phyloP scores from a whole-genome alignment of 192 early-diverging fungal species.

The Coemansia sp. region DNA sequence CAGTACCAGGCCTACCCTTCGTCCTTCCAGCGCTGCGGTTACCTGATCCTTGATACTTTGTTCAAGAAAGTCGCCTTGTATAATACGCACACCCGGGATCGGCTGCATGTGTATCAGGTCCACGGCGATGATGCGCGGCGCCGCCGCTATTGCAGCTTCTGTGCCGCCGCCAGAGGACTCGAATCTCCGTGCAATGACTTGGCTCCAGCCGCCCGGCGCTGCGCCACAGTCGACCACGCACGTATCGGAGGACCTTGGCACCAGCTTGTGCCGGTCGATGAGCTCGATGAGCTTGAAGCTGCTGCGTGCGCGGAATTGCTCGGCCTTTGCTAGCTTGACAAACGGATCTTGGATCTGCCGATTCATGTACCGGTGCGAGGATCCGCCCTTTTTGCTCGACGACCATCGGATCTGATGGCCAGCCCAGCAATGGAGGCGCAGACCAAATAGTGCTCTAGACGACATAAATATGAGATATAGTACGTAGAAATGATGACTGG shows the following conservation, averaged over 20 bases:
- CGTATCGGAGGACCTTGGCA: slow-evolving; percentile 7
- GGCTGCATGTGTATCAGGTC: slow-evolving; percentile 73
- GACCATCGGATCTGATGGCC: slow-evolving; percentile 4
- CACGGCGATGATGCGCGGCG: slow-evolving; percentile 61
- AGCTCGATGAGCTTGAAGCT: slow-evolving; percentile 74
- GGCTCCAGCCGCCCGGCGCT: slow-evolving; percentile 80
- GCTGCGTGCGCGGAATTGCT: slow-evolving; percentile 72
- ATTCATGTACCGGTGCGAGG: slow-evolving; percentile 64
- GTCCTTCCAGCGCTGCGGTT: slow-evolving; percentile 25
- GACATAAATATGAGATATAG: not conserved
- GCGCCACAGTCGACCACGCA: slow-evolving; percentile 71
- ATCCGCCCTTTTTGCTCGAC: slow-evolving; percentile 43
- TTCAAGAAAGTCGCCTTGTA: slow-evolving; percentile 73
- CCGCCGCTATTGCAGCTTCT: too few relatives aligned
- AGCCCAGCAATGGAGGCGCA: not conserved
- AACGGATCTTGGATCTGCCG: slow-evolving; percentile 73
- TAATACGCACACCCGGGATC: slow-evolving; percentile 63
- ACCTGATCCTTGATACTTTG: slow-evolving; percentile 39
- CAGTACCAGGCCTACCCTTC: slow-evolving; percentile 54
- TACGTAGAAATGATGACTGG: not conserved
- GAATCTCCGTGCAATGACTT: slow-evolving; percentile 61
- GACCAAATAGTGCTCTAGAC: not conserved
- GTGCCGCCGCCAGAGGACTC: not conserved
- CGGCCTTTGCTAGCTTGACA: slow-evolving; percentile 58
- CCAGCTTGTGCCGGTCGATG: slow-evolving; percentile 56